Base-by-base conservation (phyloP, 305 asterid genomes). In the Ruellia speciosa region DNA sequence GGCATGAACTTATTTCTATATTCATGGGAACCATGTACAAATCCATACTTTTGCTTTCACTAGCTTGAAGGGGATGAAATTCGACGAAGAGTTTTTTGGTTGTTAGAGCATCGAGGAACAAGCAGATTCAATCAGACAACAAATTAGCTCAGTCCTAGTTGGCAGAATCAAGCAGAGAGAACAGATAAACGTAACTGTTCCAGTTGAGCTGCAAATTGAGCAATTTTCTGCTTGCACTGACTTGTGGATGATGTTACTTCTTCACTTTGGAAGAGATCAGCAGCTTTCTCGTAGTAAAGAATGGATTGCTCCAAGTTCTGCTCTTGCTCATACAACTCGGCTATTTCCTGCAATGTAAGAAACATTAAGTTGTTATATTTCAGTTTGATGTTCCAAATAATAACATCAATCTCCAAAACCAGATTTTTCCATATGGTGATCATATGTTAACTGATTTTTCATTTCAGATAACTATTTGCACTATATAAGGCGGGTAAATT, bases 251-350 rank as follows among this genome's bases (percentile, higher is more conserved):
- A 74, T 14, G 83, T 74, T 39, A 71, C 87, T 47, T 81, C 88
- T 68, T 86, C 88, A 60, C 86, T 80, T 71, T 72, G 82, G 79
- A 79, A 86, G 63, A 83, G 88, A 72, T 86, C 95, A 66, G 81
- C 82, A 52, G 92, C 88, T 64, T 63, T 81, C 66, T 83, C 92
- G 56, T 69, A 82, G 68, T 77, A 77, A 37, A 50, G 75, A 67
- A 83, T 80, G 54, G 92, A 80, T 65, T 77, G 79, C 20, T 77
- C 87, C 77, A 83, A 71, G 69, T 81, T 75, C 67, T 80, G 83
- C 37, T 83, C 87, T 67, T 86, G 90, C 73, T 85, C 94, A 55
- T 68, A 85, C 72, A 85, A 48, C 76, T 86, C 95, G 52, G 92
- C 92, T 75, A 86, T 83, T 77, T 86, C 95, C 92, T 82, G 77